Evolutionary conservation across 2,329 filamentous ascomycete species (phyloP).

Genomic region (Magnaporthiopsis incrustans): DNA sequence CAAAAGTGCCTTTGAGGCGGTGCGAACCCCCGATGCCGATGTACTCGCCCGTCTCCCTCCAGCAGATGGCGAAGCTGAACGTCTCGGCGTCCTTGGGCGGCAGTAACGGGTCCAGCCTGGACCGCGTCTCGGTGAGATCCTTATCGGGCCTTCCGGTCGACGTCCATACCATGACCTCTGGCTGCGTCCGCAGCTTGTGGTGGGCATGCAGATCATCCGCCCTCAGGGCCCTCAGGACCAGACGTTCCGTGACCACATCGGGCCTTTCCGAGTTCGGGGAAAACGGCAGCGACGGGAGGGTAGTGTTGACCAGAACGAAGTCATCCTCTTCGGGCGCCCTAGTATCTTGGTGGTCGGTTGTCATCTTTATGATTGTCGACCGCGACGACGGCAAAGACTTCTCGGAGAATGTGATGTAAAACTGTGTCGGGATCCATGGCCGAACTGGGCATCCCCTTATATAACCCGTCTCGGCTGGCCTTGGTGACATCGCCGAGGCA

Average conservation of each 20-base stretch:
- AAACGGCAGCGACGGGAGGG: conserved; percentile 33
- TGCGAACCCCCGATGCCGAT: conserved; percentile 42
- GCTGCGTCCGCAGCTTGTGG: conserved; percentile 45
- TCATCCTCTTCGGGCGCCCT: conserved; percentile 5
- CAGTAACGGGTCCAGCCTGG: conserved; percentile 31
- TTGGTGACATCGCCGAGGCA: neutral
- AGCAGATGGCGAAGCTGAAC: conserved; percentile 50
- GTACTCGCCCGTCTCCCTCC: conserved; percentile 38
- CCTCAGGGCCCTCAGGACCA: conserved; percentile 44
- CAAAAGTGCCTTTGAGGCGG: conserved; percentile 25
- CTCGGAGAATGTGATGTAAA: neutral
- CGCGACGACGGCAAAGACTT: neutral
- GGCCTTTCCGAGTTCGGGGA: conserved; percentile 30
- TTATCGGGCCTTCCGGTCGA: conserved; percentile 31
- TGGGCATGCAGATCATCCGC: conserved; percentile 42
- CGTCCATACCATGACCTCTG: conserved; percentile 57
- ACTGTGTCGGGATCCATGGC: neutral
- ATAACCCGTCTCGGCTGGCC: neutral
- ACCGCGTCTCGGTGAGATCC: conserved; percentile 34
- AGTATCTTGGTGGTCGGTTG: conserved; percentile 9
- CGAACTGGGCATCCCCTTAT: neutral
- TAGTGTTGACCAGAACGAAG: conserved; percentile 37
- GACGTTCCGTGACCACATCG: conserved; percentile 40
- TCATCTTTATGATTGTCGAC: neutral
- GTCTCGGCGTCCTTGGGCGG: conserved; percentile 40